Evolutionary conservation across 345 rosid genomes (phyloP), one percentile per base, ranked within the genome.

Genomic region (Lumnitzera racemosa): DNA sequence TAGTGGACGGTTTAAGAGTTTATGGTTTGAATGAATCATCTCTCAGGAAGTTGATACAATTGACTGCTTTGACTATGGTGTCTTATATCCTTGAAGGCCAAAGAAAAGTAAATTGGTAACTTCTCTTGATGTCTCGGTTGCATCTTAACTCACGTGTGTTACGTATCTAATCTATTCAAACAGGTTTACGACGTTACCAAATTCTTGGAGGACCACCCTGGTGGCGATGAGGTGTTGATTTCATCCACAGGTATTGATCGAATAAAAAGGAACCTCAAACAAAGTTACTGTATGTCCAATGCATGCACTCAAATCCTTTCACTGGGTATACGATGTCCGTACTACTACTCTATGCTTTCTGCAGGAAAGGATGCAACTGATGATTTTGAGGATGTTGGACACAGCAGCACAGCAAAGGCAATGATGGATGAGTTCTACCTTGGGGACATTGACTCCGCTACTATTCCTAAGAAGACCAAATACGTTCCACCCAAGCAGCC

Each of bases 281-380:
- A 20, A 20, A 20, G 20, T 20, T 20, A 20, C 20, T 27, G 1
- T 27, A 27, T 27, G 31, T 5, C 31, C 31, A 27, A 27, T 27
- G 31, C 31, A 27, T 27, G 31, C 31, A 49, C 20, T 1, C 52
- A 12, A 49, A 14, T 49, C 7, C 13, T n/a, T 52, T 9, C 57
- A 12, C 31, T 54, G 31, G 12, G 10, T 46, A 67, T 20, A 20
- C 68, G 29, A 53, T 51, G 36, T 20, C 12, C 15, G 12, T 55
- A 48, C 20, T 20, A 20, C 20, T 20, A 20, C 23, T 23, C 20
- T 57, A 7, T 8, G 1, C 55, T 55, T 16, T 36, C 36, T 51
- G 51, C 75, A 89, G 98, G 98, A 68, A 89, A 94, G 80, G 99
- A 94, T 51, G 97, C 99, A 0, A 90, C 96, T n/a, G 85, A 84